Percentiles rank a stretch among this genome's conserved stretches.
phyloP scores from a whole-genome alignment of 78 protist genomes.

The Polysphondylium violaceum region DNA sequence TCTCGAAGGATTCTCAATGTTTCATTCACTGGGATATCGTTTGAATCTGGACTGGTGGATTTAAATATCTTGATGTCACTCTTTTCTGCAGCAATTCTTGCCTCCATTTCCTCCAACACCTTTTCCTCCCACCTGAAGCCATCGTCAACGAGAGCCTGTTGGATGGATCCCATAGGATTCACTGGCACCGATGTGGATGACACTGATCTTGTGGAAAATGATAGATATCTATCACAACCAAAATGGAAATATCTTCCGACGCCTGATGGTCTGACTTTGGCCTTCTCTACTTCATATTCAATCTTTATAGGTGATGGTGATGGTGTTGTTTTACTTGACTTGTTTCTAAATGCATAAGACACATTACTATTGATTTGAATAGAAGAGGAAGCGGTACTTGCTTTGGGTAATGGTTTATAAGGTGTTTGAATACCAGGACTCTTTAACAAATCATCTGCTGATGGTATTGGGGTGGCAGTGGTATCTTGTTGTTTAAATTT shows the following conservation, averaged over 20 bases:
- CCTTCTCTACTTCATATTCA: constrained; percentile 33
- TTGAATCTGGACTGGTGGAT: background rate
- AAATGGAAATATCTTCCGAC: constrained; percentile 71
- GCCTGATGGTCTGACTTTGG: constrained; percentile 61
- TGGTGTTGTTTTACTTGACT: background rate
- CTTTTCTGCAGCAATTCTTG: background rate
- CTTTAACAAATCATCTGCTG: background rate
- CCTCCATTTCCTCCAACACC: background rate
- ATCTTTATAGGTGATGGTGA: background rate
- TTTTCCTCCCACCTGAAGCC: constrained; percentile 57
- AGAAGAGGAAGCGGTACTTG: background rate
- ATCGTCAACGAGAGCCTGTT: constrained; percentile 22
- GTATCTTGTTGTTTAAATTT: background rate
- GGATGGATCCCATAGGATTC: constrained; percentile 6
- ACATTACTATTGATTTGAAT: background rate
- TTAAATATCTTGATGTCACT: background rate
- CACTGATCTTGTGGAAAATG: constrained; percentile 22
- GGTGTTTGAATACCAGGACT: constrained; percentile 6
- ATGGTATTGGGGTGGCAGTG: constrained; percentile 12
- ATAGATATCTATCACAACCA: constrained; percentile 60
- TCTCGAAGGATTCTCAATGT: constrained; percentile 12
- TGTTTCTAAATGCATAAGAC: no score
- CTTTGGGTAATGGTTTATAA: background rate
- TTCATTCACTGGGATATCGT: background rate
- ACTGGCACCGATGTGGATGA: background rate